Conservation (phyloP, 2,329 filamentous ascomycete species). For the Aspergillus felis region DNA sequence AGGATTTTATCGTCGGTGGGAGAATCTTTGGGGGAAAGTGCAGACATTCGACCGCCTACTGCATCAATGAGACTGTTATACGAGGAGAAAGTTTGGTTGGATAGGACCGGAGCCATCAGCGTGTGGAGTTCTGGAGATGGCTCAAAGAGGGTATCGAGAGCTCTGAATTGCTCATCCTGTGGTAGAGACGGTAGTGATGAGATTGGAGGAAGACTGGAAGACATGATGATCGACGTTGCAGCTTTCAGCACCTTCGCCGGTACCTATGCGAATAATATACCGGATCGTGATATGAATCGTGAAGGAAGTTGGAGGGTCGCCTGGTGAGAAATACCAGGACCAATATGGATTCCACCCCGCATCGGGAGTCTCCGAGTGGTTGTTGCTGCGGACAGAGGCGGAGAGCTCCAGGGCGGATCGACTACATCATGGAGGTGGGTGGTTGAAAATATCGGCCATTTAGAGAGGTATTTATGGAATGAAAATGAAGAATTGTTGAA, state of each 20-base stretch:
- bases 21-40: conserved; percentile 52
- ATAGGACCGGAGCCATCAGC: conserved; percentile 66
- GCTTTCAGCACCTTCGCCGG: neutral
- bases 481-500: neutral
- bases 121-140: conserved; percentile 70
- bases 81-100: conserved; percentile 55
- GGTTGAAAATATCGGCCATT: neutral
- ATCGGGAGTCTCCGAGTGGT: conserved; percentile 20
- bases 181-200: conserved; percentile 54
- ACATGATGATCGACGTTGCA: conserved; percentile 13
- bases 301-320: neutral
- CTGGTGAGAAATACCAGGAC: neutral
- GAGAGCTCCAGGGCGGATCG: conserved; percentile 15
- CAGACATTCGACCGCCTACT: conserved; percentile 60
- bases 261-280: neutral
- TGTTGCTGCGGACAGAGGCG: conserved; percentile 9
- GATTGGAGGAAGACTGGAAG: conserved; percentile 53
- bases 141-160: conserved; percentile 81
- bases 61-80: conserved; percentile 68
- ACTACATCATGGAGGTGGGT: neutral
- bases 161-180: conserved; percentile 47
- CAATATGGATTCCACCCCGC: conserved; percentile 11
- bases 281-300: neutral
- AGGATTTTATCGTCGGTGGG: conserved; percentile 55
- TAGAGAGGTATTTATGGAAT: neutral